Conservation (phyloP, 768 basidiomycete genomes). For the Antrodiella citrinella region DNA sequence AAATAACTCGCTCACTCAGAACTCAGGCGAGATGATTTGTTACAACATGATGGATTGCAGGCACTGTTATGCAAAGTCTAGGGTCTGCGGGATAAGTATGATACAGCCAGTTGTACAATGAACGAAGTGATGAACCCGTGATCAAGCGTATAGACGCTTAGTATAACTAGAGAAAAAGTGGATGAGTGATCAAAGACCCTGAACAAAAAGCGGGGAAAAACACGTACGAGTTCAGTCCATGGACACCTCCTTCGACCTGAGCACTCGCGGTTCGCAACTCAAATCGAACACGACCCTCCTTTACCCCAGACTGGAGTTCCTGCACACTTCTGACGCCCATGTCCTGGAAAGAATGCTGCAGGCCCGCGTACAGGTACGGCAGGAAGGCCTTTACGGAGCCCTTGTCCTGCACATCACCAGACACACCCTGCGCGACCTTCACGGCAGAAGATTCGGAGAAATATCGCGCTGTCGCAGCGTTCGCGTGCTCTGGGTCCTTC, state of each 20-base stretch:
- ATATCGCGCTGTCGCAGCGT: conserved; percentile 94
- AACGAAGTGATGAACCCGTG: background rate
- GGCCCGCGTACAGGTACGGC: conserved; percentile 72
- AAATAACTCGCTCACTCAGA: background rate
- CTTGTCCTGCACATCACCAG: conserved; percentile 96
- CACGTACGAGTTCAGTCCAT: conserved; percentile 89
- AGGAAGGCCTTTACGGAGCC: conserved; percentile 90
- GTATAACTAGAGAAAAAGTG: conserved; percentile 36
- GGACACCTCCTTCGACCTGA: conserved; percentile 92
- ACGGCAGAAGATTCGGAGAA: conserved; percentile 89
- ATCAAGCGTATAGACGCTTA: conserved; percentile 44
- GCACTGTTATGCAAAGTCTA: background rate
- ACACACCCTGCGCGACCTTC: conserved; percentile 96
- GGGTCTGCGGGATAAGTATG: background rate
- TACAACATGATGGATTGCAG: background rate
- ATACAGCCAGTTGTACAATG: too few relatives aligned
- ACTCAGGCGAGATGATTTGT: background rate
- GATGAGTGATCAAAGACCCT: background rate
- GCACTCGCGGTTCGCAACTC: conserved; percentile 93
- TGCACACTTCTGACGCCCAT: conserved; percentile 67
- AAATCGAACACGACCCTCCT: conserved; percentile 66
- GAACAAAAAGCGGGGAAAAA: conserved; percentile 7
- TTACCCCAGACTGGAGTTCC: conserved; percentile 61
- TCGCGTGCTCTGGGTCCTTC: conserved; percentile 51
- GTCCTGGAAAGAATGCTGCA: conserved; percentile 95